Base-by-base conservation (phyloP, 805 yeast genomes). In the Jamesozyma rosinii region DNA sequence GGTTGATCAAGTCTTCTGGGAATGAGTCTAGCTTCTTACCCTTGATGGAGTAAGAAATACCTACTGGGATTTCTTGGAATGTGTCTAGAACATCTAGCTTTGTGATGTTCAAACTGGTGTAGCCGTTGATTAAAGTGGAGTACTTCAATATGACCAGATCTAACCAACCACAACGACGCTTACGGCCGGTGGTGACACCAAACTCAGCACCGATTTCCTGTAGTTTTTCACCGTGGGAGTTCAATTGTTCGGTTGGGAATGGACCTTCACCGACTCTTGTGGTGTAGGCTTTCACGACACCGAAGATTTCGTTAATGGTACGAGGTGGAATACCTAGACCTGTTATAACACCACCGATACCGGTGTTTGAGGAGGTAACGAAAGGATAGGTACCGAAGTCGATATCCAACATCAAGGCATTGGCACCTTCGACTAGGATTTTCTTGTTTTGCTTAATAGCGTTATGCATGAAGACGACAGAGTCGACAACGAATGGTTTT, bases 181-280 rank as follows among this genome's bases (percentile, higher is more conserved):
- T 88, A 71, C 98, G 82, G 53, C 98, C 98, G 31, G 98, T 92
- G 50, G 98, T 92, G 54, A 92, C 98, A 68, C 98, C 98, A 58
- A 63, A 85, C 69, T 92, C 98, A 45, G 89, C 95, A 58, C 98
- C 98, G 49, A 92, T 85, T 36, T 73, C 68, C 66, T 92, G 98
- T 61, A 92, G 73, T 52, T 78, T 77, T 57, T 84, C 95, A 59
- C 98, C 98, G 38, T 71, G 77, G 31, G 69, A 79, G 65, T 90
- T 88, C 62, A 89, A 75, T 65, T 89, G 97, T 69, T 92, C 98
- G 44, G 97, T 82, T 49, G 98, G 97, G 83, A 92, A 92, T 27
- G 98, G 98, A 51, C 98, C 98, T 63, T 89, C 97, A 57, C 98
- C 98, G 44, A 92, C 98, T 68, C 98, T 81, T 31, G 98, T 92